Evolutionary conservation across 129 eudicot species (phyloP), one percentile per base, ranked within the genome.

Genomic region (Chrysanthemum seticuspe): DNA sequence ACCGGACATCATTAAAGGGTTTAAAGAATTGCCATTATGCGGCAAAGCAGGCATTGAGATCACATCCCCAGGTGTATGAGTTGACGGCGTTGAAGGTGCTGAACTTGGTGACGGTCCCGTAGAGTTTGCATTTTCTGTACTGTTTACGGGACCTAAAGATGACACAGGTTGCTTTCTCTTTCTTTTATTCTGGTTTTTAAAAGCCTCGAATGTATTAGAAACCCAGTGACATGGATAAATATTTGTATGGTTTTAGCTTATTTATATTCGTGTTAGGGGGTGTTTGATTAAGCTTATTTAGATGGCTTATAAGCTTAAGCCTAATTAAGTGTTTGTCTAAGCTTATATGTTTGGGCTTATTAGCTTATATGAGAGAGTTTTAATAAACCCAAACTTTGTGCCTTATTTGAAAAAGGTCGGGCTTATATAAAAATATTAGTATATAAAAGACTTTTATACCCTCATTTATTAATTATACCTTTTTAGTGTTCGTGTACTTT

Each of bases 71-170:
- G 94, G 89, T 29, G 94, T 88, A 64, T 88, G 94, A 66, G 87
- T 88, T 40, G 94, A 88, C 2, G 94, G 94, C 0, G 94, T 88
- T 70, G 94, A 88, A 5, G 94, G 94, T 53, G 87, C 87, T n/a
- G 94, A 88, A 70, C 86, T 80, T 45, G 94, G 89, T 57, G 94
- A 88, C 4, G 94, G 94, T 36, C 94, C 94, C 8, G 94, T 79
- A 0, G 98, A 90, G 77, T 94, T 94, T n/a, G 96, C 98, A 7
- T 97, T 94, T 77, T 97, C 98, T 11, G 98, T 87, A 82, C 98
- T 94, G 77, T 94, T 94, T 53, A 96, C 98, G 12, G 97, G 98
- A 11, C 98, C 98, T 2, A 97, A 93, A 62, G 97, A 87, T 29
- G 98, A 86, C 36, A 84, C 96, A 0, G 91, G 98, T 70, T 87